These are phyloP conservation scores for Backusella mclennaniae DNA, from an alignment of 192 early-diverging fungal species.

Conservation along the genomic window DNA sequence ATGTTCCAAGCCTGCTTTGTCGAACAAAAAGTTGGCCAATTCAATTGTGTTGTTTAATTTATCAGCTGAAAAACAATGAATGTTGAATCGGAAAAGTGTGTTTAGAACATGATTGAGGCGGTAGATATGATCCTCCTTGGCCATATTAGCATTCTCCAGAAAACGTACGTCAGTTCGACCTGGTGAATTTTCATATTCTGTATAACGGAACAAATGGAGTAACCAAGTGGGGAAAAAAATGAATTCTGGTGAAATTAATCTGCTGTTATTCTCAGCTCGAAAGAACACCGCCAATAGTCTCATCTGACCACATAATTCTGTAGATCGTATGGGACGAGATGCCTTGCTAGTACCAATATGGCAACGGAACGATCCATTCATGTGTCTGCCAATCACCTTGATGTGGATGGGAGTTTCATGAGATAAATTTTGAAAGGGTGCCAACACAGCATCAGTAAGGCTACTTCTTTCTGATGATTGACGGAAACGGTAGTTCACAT, in stretches of 20 bases:
- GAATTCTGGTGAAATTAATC: conserved; percentile 28
- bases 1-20: conserved; percentile 15
- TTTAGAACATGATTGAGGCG: conserved; percentile 35
- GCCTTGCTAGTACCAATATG: conserved; percentile 31
- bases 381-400: conserved; percentile 28
- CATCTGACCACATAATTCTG: conserved; percentile 28
- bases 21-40: conserved; percentile 24
- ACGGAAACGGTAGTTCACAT: conserved; percentile 8
- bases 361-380: conserved; percentile 28
- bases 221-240: conserved; percentile 37
- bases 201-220: conserved; percentile 31
- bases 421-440: neutral
- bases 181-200: conserved; percentile 22
- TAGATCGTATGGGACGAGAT: conserved; percentile 24
- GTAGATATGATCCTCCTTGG: conserved; percentile 35
- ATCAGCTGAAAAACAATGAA: conserved; percentile 20
- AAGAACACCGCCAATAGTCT: conserved; percentile 32
- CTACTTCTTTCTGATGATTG: neutral
- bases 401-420: conserved; percentile 19
- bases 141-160: conserved; percentile 24
- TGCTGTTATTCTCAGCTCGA: conserved; percentile 14
- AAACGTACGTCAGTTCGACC: conserved; percentile 31
- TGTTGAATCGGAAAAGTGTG: conserved; percentile 32
- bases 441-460: conserved; percentile 17
- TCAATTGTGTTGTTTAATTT: conserved; percentile 12